Conservation (phyloP, 108 stramenopile genomes). For the Cyclotella cryptica region DNA sequence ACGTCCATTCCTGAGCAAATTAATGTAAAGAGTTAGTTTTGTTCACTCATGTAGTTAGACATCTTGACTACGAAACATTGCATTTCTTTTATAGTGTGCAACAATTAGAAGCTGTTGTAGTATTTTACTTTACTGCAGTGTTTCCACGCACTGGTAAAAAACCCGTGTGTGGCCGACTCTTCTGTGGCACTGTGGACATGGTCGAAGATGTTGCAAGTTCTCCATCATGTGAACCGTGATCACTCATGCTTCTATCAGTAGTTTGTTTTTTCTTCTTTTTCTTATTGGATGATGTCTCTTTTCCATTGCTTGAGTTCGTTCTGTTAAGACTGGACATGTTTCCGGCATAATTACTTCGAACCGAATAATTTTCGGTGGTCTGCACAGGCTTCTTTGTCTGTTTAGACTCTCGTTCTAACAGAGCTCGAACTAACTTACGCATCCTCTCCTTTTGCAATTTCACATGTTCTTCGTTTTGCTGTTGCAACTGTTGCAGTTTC, state of each 20-base stretch:
- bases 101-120: too few relatives aligned
- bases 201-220: conserved; percentile 5
- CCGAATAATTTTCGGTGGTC: background rate
- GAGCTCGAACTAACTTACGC: conserved; percentile 47
- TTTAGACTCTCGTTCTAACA: conserved; percentile 48
- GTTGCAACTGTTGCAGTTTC: conserved; percentile 35
- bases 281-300: conserved; percentile 15
- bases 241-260: background rate
- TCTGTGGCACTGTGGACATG: background rate
- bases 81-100: too few relatives aligned
- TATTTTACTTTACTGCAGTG: background rate
- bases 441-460: conserved; percentile 44
- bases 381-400: too few relatives aligned
- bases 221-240: conserved; percentile 3
- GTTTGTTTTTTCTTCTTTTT: conserved; percentile 21
- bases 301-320: too few relatives aligned
- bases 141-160: conserved; percentile 12
- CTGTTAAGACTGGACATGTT: background rate
- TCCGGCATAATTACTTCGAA: background rate
- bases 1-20: conserved; percentile 16
- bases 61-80: too few relatives aligned
- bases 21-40: conserved; percentile 22
- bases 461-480: conserved; percentile 39
- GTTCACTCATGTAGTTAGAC: background rate
- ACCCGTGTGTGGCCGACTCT: background rate